A percentile compares a stretch with the other conserved stretches of the same genome.
These are phyloP conservation scores for Berberis thunbergii DNA, from an alignment of 164 flowering plant species.

Conservation along the genomic window DNA sequence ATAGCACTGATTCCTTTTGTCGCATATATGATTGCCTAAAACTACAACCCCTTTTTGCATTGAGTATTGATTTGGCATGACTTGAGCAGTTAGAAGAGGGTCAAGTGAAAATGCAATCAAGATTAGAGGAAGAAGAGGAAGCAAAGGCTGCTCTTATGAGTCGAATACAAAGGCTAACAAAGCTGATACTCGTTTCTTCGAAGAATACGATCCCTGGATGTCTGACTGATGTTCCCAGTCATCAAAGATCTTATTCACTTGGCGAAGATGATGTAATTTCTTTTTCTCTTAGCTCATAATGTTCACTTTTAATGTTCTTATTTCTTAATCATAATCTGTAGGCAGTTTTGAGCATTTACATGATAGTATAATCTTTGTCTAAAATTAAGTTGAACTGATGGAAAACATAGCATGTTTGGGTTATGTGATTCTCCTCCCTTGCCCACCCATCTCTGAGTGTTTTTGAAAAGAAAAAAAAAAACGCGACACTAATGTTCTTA, in stretches of 20 bases:
- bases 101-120: constrained; percentile 94
- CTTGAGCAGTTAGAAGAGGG: constrained; percentile 84
- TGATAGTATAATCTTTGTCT: too few species aligned
- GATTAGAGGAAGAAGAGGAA: constrained; percentile 98
- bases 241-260: constrained; percentile 56
- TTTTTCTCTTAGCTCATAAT: not conserved
- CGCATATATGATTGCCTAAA: too few species aligned
- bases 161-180: constrained; percentile 93
- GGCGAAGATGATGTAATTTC: constrained; percentile 68
- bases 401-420: too few species aligned
- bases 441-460: too few species aligned
- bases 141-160: constrained; percentile 98
- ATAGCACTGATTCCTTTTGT: too few species aligned
- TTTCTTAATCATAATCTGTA: not conserved
- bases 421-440: too few species aligned
- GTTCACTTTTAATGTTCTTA: not conserved
- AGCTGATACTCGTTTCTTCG: constrained; percentile 93
- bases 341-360: too few species aligned
- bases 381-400: too few species aligned
- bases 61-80: constrained; percentile 1
- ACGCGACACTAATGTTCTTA: too few species aligned
- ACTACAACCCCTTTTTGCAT: too few species aligned
- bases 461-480: too few species aligned
- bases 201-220: constrained; percentile 75
- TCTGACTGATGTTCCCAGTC: constrained; percentile 50